These are phyloP conservation scores for Verticillium dahliae DNA, from an alignment of 2,329 filamentous ascomycete species.

Conservation along the genomic window DNA sequence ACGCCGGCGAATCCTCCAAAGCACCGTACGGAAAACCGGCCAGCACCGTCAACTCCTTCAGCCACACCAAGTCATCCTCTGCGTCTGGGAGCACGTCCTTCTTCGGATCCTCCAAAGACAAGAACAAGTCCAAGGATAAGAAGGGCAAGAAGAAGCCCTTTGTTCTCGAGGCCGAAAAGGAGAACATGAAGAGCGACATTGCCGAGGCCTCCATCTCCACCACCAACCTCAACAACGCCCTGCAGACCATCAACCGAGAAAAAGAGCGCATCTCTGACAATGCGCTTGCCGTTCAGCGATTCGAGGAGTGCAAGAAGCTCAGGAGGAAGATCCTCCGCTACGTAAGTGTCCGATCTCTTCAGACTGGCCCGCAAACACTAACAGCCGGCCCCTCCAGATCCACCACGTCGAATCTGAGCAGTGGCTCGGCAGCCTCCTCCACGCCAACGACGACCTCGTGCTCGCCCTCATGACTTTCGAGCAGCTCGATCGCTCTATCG, in stretches of 20 bases:
- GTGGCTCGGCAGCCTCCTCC: slow-evolving; percentile 83
- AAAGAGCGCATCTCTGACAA: slow-evolving; percentile 84
- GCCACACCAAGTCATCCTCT: slow-evolving; percentile 30
- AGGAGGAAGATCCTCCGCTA: slow-evolving; percentile 82
- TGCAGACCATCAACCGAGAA: slow-evolving; percentile 89
- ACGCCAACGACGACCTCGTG: slow-evolving; percentile 94
- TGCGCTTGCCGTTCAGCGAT: slow-evolving; percentile 62
- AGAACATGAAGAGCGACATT: slow-evolving; percentile 79
- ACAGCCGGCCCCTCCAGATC: slow-evolving; percentile 48
- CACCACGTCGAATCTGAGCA: slow-evolving; percentile 87
- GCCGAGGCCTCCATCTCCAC: slow-evolving; percentile 83
- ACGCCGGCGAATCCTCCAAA: slow-evolving; percentile 15
- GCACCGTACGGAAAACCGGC: slow-evolving; percentile 11
- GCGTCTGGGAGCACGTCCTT: slow-evolving; percentile 28
- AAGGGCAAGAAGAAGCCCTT: slow-evolving; percentile 61
- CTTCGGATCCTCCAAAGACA: slow-evolving; percentile 38
- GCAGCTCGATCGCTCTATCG: slow-evolving; percentile 81
- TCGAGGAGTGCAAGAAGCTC: slow-evolving; percentile 81
- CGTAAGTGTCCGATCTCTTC: slow-evolving; percentile 31
- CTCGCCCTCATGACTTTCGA: slow-evolving; percentile 90
- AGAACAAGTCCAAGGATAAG: slow-evolving; percentile 39
- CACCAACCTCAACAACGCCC: slow-evolving; percentile 81
- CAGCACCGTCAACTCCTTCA: slow-evolving; percentile 8
- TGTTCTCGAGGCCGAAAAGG: slow-evolving; percentile 81
- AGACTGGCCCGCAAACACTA: slow-evolving; percentile 12